These are phyloP conservation scores for Dipodascus albidus DNA, from an alignment of 805 yeast genomes.

Conservation along the genomic window DNA sequence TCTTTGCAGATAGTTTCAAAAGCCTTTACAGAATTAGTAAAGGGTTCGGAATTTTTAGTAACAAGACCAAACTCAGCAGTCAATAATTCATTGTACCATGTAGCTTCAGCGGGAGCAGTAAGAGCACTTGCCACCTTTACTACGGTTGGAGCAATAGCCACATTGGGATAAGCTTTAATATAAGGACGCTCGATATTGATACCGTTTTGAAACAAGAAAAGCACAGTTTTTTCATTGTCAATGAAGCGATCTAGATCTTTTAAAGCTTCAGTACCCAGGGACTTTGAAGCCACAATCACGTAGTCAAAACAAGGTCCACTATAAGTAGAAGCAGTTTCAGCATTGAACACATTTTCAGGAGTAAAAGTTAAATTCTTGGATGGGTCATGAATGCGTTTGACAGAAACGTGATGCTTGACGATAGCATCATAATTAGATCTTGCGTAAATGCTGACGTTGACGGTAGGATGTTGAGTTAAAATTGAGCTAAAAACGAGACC, in stretches of 20 bases:
- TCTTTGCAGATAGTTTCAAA: slow-evolving; percentile 3
- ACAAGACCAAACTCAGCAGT: slow-evolving; percentile 7
- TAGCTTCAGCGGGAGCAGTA: slow-evolving; percentile 7
- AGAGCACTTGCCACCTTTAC: slow-evolving; percentile 8
- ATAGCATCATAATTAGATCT: slow-evolving; percentile 10
- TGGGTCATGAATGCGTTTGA: slow-evolving; percentile 1
- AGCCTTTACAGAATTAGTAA: slow-evolving; percentile 1
- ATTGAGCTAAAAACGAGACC: slow-evolving; percentile 8
- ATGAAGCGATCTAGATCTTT: slow-evolving; percentile 6
- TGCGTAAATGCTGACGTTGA: slow-evolving; percentile 4
- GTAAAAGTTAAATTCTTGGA: neutral
- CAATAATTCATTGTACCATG: slow-evolving; percentile 3
- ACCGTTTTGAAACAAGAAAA: slow-evolving; percentile 12
- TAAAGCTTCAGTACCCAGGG: slow-evolving; percentile 5
- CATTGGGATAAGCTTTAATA: slow-evolving; percentile 6
- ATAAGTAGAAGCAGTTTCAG: slow-evolving; percentile 4
- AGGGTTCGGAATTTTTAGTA: neutral
- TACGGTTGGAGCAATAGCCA: slow-evolving; percentile 8
- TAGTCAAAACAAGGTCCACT: slow-evolving; percentile 7
- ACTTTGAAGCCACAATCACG: slow-evolving; percentile 11
- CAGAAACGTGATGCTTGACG: slow-evolving; percentile 5
- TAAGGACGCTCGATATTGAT: slow-evolving; percentile 13
- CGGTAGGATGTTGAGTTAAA: slow-evolving; percentile 3
- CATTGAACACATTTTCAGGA: slow-evolving; percentile 5
- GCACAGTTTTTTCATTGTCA: slow-evolving; percentile 6